phyloP scores from a whole-genome alignment of 805 yeast species.

The Ascoidea tarda region DNA sequence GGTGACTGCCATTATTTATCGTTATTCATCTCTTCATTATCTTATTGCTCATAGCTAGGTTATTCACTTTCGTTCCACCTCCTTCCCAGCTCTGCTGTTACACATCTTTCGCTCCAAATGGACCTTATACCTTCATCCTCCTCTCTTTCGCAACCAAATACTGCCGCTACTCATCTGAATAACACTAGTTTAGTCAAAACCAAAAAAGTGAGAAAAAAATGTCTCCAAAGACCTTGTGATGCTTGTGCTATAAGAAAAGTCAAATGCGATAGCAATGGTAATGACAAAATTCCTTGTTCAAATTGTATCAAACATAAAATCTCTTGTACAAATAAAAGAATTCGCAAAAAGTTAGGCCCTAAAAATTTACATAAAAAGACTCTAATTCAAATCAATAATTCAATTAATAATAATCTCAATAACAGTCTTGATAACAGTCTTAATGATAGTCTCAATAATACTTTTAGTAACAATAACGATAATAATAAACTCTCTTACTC shows the following conservation, averaged over 20 bases:
- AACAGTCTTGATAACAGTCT: neutral
- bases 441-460: neutral
- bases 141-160: too few species aligned
- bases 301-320: neutral
- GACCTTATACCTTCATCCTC: too few species aligned
- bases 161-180: too few species aligned
- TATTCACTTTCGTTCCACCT: too few species aligned
- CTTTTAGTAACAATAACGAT: too few species aligned
- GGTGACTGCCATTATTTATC: too few species aligned
- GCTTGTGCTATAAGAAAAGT: neutral
- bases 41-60: too few species aligned
- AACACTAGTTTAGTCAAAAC: neutral
- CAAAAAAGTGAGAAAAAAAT: neutral
- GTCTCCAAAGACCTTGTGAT: neutral
- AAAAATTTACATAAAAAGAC: neutral
- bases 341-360: neutral
- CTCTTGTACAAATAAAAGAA: neutral
- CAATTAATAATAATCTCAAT: too few species aligned
- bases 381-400: neutral
- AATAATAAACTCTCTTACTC: neutral
- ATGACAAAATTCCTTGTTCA: neutral
- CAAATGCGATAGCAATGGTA: neutral
- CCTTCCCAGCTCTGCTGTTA: too few species aligned
- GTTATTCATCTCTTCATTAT: too few species aligned
- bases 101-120: too few species aligned